Evolutionary conservation across 164 flowering plant species (phyloP), one percentile per base, ranked within the genome.

Genomic region (Brasenia schreberi): DNA sequence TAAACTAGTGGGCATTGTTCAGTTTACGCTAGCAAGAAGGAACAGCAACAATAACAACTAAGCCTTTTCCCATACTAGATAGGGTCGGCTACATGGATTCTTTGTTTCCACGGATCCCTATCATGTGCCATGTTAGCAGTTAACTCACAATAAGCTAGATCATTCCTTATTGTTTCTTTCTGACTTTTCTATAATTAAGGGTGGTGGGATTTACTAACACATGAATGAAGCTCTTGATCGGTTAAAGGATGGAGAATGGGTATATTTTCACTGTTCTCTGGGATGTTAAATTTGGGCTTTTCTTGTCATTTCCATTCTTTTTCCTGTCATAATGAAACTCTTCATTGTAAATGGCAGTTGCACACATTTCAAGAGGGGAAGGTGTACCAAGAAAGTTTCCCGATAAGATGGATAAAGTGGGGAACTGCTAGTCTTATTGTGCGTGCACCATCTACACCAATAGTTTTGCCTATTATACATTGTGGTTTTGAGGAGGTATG

Each of bases 341-440:
- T 45, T 45, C 7, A 12, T 45, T 66, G 66, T 71, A 61, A 72
- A 72, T 69, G 68, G 68, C 87, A 94, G 98, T 67, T 91, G 73
- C 99, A 94, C 79, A 89, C 92, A 67, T 94, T 94, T 77, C 99
- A 96, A 49, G 93, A 94, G 71, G 99, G 97, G 33, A 94, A 89
- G 72, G 93, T 94, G 59, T 83, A 69, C 66, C 99, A 94, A 73
- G 92, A 83, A 69, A 87, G 83, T 79, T 80, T 62, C 43, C 93
- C 96, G 45, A 85, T 91, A 56, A 73, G 90, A 73, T 70, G 95
- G 65, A 80, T 94, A 66, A 94, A 94, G 76, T 94, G 99, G 99
- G 99, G 99, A 79, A 88, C 99, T 67, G 96, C 97, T 58, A 94
- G 96, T 79, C 95, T 94, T 43, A 87, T 94, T 74, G 96, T 68